Evolutionary conservation across 1,139 yeast species (phyloP).

Genomic region (Candida mesenterica): DNA sequence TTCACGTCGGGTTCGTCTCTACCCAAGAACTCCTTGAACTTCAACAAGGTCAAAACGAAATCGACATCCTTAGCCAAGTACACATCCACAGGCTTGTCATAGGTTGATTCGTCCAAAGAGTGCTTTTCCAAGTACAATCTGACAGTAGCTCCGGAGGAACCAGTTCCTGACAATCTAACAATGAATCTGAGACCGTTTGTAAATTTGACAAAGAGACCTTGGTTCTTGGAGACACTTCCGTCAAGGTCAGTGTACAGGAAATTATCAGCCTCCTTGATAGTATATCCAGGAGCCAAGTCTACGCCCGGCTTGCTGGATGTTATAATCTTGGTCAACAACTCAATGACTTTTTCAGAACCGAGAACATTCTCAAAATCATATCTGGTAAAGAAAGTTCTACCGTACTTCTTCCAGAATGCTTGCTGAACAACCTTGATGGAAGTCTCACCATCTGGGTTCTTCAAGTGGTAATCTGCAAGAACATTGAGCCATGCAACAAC

Average conservation of each 20-base stretch:
- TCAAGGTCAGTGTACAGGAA: slow-evolving; percentile 93
- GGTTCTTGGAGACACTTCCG: slow-evolving; percentile 87
- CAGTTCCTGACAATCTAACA: slow-evolving; percentile 94
- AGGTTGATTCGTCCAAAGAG: slow-evolving; percentile 55
- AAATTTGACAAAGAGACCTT: slow-evolving; percentile 85
- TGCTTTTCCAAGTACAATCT: slow-evolving; percentile 89
- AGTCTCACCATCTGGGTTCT: slow-evolving; percentile 55
- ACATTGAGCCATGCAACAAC: slow-evolving; percentile 95
- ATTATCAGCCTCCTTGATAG: slow-evolving; percentile 75
- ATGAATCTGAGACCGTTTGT: slow-evolving; percentile 83
- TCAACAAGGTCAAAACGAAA: slow-evolving; percentile 64
- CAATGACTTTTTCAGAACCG: slow-evolving; percentile 72
- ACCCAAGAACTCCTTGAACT: slow-evolving; percentile 72
- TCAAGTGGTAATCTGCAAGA: slow-evolving; percentile 72
- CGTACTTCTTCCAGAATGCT: slow-evolving; percentile 88
- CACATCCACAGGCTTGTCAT: slow-evolving; percentile 59
- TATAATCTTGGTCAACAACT: slow-evolving; percentile 45
- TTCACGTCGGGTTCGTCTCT: slow-evolving; percentile 87
- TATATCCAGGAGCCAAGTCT: slow-evolving; percentile 44
- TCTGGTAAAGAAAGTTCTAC: slow-evolving; percentile 97
- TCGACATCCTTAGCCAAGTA: slow-evolving; percentile 63
- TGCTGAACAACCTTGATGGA: slow-evolving; percentile 79
- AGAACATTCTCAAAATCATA: slow-evolving; percentile 91
- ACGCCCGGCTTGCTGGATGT: slow-evolving; percentile 40
- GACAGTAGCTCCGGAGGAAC: slow-evolving; percentile 97